A percentile compares a stretch with the other conserved stretches of the same genome.
These are phyloP conservation scores for Zymoseptoria crescenta DNA, from an alignment of 2,329 filamentous ascomycete genomes.

Conservation along the genomic window DNA sequence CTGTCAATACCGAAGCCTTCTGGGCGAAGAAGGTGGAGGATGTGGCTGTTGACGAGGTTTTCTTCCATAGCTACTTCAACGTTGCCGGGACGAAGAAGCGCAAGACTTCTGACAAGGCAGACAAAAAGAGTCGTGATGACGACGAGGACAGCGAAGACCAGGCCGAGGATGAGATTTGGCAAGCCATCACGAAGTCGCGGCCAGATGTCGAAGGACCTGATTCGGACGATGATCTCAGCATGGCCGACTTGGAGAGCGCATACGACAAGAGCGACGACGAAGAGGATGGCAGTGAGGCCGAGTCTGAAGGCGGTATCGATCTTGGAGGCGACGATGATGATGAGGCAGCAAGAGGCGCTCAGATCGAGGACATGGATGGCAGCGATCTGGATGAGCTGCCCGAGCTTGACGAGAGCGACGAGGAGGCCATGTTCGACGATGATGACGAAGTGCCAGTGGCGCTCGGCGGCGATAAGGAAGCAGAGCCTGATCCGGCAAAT, in stretches of 20 bases:
- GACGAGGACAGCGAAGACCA: slow-evolving; percentile 36
- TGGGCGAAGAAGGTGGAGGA: slow-evolving; percentile 86
- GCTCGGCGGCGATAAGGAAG: slow-evolving; percentile 47
- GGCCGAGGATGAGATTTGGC: slow-evolving; percentile 71
- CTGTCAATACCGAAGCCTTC: slow-evolving; percentile 81
- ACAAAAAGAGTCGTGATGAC: slow-evolving; percentile 41
- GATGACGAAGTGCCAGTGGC: slow-evolving; percentile 49
- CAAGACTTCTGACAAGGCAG: slow-evolving; percentile 49
- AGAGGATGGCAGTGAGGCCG: slow-evolving; percentile 19
- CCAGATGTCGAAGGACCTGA: slow-evolving; percentile 64
- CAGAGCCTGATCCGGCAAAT: slow-evolving; percentile 38
- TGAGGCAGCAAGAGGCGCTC: slow-evolving; percentile 28
- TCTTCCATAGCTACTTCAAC: slow-evolving; percentile 97
- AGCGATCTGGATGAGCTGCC: slow-evolving; percentile 50
- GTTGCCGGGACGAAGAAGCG: slow-evolving; percentile 51
- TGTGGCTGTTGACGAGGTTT: slow-evolving; percentile 83
- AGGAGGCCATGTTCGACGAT: slow-evolving; percentile 36
- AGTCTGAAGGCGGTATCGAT: slow-evolving; percentile 43
- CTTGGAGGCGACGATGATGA: slow-evolving; percentile 35
- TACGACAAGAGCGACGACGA: slow-evolving; percentile 32
- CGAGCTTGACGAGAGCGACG: slow-evolving; percentile 33
- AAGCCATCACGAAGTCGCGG: slow-evolving; percentile 73
- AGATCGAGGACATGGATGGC: slow-evolving; percentile 44
- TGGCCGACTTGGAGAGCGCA: slow-evolving; percentile 37
- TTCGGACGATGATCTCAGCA: slow-evolving; percentile 52